A percentile compares a stretch with the other conserved stretches of the same genome.
These are phyloP conservation scores for Coleophoma crateriformis DNA, from an alignment of 2,329 filamentous ascomycete species.

Conservation along the genomic window DNA sequence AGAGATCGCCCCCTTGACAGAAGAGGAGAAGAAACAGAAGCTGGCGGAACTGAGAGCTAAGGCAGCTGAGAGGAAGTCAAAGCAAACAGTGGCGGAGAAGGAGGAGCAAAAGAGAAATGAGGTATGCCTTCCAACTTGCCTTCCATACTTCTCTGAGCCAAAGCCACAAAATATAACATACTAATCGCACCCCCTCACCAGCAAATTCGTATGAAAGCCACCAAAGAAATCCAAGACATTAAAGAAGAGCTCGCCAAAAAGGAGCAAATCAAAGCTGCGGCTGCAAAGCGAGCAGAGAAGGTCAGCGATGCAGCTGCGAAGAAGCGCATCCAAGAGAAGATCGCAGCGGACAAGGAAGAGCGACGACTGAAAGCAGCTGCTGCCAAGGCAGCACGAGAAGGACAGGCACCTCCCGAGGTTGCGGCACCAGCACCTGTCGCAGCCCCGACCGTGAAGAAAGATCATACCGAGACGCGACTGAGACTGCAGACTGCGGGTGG, in stretches of 20 bases:
- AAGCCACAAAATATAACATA: slow-evolving; percentile 5
- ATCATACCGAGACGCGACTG: slow-evolving; percentile 76
- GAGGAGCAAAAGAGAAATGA: slow-evolving; percentile 82
- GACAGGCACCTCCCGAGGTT: slow-evolving; percentile 43
- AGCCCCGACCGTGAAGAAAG: slow-evolving; percentile 43
- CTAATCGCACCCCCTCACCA: slow-evolving; percentile 20
- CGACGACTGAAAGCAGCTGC: slow-evolving; percentile 78
- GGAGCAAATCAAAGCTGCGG: slow-evolving; percentile 87
- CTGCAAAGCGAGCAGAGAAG: slow-evolving; percentile 83
- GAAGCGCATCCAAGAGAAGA: slow-evolving; percentile 85
- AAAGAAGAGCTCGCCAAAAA: slow-evolving; percentile 87
- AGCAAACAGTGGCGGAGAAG: slow-evolving; percentile 67
- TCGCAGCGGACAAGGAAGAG: slow-evolving; percentile 90
- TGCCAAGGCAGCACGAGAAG: slow-evolving; percentile 81
- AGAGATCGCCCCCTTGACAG: slow-evolving; percentile 83
- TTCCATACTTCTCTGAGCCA: neutral
- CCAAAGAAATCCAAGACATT: slow-evolving; percentile 78
- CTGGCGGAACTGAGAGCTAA: slow-evolving; percentile 70
- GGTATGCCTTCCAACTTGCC: slow-evolving; percentile 34
- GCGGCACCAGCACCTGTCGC: slow-evolving; percentile 22
- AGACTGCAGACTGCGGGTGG: slow-evolving; percentile 72
- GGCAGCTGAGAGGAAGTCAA: slow-evolving; percentile 66
- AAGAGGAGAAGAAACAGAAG: slow-evolving; percentile 81
- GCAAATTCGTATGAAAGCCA: slow-evolving; percentile 78
- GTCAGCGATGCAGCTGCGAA: slow-evolving; percentile 78